Base-by-base conservation (phyloP, 352 stramenopile species). In the Globisporangium cystogenes region DNA sequence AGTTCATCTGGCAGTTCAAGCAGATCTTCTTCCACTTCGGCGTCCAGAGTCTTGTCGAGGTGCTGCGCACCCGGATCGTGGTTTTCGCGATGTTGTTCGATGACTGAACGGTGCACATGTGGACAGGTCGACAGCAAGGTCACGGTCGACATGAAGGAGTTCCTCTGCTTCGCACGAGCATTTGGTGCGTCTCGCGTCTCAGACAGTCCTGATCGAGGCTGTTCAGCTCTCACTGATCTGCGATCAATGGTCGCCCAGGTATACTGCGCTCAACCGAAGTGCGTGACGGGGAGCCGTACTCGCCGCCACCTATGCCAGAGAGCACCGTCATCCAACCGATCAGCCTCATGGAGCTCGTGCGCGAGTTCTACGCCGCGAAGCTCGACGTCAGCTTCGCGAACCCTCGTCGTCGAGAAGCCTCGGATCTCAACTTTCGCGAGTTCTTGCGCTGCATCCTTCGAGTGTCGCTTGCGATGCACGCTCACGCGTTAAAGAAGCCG, bases 1-100 rank as follows among this genome's bases (percentile, higher is more conserved):
- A 88, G 24, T 61, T 85, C 21, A 68, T 89, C 16, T 91, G 80
- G 80, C 72, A 73, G 12, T 51, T 91, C 52, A 86, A 87, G 49
- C 80, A 91, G 31, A 79, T 87, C 39, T 91, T 91, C 55, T 83
- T 68, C 14, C 80, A 91, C 26, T 89, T 91, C 44, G 70, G 59
- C 18, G 69, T 70, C 35, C 80, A 89, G 43, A 87, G 73, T 23
- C 55, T 91, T 12, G 62, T 67, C 1, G 66, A 87, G 55, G 75
- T 87, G 26, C 33, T n/a, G 11, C 11, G 15, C 16, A 15, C 2
- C 7, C 21, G 5, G 23, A n/a, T 43, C 16, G 4, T 16, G 2
- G 4, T 7, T 29, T 26, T 16, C 8, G 4, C 8, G 29, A 8
- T 35, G 10, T 12, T 35, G 10, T 12, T 35, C 8, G 29, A 12